Evolutionary conservation across 139 green algal species (phyloP).

Genomic region (Protoeuglena noctilucae): DNA sequence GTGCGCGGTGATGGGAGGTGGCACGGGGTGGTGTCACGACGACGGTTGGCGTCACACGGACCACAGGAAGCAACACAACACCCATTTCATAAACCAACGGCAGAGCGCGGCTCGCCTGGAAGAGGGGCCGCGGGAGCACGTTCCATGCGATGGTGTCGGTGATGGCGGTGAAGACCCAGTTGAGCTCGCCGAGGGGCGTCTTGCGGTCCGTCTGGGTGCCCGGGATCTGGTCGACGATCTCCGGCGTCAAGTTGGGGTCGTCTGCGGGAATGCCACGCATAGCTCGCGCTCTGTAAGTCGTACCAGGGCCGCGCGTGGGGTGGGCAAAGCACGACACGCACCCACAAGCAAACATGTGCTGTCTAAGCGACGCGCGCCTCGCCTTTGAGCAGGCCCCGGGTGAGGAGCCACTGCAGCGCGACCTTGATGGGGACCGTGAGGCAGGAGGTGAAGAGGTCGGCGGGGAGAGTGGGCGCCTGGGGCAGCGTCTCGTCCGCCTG

Average conservation of each 20-base stretch:
- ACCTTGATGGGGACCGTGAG: constrained; percentile 97
- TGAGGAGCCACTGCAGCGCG: constrained; percentile 75
- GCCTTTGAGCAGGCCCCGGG: constrained; percentile 21
- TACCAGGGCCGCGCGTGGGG: too few relatives aligned
- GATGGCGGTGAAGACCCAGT: constrained; percentile 99
- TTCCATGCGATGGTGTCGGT: constrained; percentile 99
- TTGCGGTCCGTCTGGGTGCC: constrained; percentile 81
- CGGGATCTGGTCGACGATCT: constrained; percentile 63
- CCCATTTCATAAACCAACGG: too few relatives aligned
- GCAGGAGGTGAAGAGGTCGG: constrained; percentile 92
- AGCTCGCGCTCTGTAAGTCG: too few relatives aligned
- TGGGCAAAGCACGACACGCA: too few relatives aligned
- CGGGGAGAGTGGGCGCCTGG: constrained; percentile 70
- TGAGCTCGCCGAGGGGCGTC: constrained; percentile 93
- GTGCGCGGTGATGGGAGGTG: too few relatives aligned
- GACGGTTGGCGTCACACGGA: too few relatives aligned
- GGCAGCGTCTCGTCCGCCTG: constrained; percentile 72
- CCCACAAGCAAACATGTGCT: too few relatives aligned
- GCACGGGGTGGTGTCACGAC: too few relatives aligned
- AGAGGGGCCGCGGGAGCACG: constrained; percentile 77
- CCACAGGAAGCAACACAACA: too few relatives aligned
- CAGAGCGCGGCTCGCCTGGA: too few relatives aligned
- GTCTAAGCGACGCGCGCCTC: too few relatives aligned
- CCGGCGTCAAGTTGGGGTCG: constrained; percentile 54
- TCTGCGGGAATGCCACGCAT: too few relatives aligned